Percentiles rank a stretch among this genome's conserved stretches.
These are phyloP conservation scores for Colletotrichum cordylinicola DNA, from an alignment of 2,329 filamentous ascomycete genomes.

Conservation along the genomic window DNA sequence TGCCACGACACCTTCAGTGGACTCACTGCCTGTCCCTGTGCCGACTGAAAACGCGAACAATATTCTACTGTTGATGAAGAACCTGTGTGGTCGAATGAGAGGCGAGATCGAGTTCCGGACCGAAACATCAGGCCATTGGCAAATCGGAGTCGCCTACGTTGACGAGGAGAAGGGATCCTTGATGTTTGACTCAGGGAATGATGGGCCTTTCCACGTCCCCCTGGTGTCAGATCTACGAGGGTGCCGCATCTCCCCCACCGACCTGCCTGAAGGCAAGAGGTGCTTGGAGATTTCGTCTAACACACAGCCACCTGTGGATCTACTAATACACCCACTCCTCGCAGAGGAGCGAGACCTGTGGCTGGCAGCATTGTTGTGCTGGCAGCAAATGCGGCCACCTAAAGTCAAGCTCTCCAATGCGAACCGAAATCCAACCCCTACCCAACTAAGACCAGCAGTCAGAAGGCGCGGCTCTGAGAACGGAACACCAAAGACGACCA, in stretches of 20 bases:
- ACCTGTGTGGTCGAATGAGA: constrained; percentile 78
- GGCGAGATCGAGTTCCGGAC: constrained; percentile 77
- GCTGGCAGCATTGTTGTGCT: constrained; percentile 81
- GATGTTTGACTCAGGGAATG: constrained; percentile 75
- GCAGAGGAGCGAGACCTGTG: constrained; percentile 76
- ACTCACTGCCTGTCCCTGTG: constrained; percentile 64
- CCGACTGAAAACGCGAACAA: constrained; percentile 73
- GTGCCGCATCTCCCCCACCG: constrained; percentile 69
- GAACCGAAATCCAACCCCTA: constrained; percentile 43
- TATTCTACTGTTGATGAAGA: constrained; percentile 78
- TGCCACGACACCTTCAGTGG: constrained; percentile 58
- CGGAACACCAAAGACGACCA: constrained; percentile 42
- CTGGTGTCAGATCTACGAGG: constrained; percentile 78
- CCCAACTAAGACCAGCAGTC: constrained; percentile 33
- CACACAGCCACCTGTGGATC: constrained; percentile 60
- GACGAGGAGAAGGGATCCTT: constrained; percentile 77
- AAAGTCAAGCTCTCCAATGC: constrained; percentile 58
- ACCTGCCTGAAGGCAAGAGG: constrained; percentile 47
- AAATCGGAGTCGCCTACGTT: constrained; percentile 76
- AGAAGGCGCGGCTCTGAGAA: constrained; percentile 22
- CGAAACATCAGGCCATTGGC: constrained; percentile 68
- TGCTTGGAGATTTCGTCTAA: constrained; percentile 56
- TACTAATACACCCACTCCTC: constrained; percentile 69
- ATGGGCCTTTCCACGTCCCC: constrained; percentile 67
- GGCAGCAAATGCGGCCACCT: constrained; percentile 75